Conservation (phyloP, 495 filamentous ascomycete species). For the Neurospora terricola region DNA sequence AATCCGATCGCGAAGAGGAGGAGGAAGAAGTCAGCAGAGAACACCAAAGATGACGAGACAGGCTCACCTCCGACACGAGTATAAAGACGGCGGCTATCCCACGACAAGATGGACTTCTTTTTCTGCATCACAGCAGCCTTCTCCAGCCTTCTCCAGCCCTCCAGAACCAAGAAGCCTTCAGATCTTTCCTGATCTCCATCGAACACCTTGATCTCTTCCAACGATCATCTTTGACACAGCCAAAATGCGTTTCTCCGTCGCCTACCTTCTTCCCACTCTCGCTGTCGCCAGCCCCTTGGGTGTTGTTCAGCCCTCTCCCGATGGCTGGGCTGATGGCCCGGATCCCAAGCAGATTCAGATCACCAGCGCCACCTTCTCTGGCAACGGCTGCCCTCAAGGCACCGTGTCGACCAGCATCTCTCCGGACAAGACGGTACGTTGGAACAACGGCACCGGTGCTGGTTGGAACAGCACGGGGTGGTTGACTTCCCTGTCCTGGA, state of each 20-base stretch:
- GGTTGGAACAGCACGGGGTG: not conserved
- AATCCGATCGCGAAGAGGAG: not conserved
- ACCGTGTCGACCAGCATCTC: conserved; percentile 40
- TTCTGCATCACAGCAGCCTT: conserved; percentile 13
- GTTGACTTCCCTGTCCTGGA: not conserved
- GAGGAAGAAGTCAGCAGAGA: not conserved
- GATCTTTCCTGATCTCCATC: conserved; percentile 3
- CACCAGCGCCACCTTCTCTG: conserved; percentile 48
- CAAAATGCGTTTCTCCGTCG: conserved; percentile 34
- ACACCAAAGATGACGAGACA: not conserved
- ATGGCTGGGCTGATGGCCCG: conserved; percentile 26
- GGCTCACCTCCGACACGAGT: conserved; percentile 5
- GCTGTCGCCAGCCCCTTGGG: conserved; percentile 34
- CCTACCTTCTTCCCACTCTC: conserved; percentile 38
- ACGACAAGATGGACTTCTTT: conserved; percentile 20
- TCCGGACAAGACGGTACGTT: conserved; percentile 37
- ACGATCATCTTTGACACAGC: conserved; percentile 1
- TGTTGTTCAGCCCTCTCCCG: conserved; percentile 11
- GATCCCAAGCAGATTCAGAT: conserved; percentile 36
- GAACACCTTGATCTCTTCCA: conserved; percentile 1
- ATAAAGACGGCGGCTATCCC: conserved; percentile 24
- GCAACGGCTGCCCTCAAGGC: conserved; percentile 47
- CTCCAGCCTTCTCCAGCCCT: conserved; percentile 13
- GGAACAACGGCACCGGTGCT: conserved; percentile 4
- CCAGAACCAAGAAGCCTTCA: conserved; percentile 1